Percentiles rank a stretch among this genome's conserved stretches.
Conservation (phyloP, 1,284 basidiomycete genomes). For the Caloboletus firmus region DNA sequence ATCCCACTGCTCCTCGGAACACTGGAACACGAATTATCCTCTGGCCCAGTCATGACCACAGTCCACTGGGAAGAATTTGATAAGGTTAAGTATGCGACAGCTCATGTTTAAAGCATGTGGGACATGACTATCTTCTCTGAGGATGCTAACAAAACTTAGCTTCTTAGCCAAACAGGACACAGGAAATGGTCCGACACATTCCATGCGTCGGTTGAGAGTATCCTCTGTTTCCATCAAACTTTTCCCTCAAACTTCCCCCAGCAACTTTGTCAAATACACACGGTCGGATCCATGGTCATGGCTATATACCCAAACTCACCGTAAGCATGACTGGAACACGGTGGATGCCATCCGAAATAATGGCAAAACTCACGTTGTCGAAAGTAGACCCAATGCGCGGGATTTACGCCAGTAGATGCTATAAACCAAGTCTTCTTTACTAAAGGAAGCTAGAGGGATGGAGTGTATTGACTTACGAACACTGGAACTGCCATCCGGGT, state of each 20-base stretch:
- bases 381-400: slow-evolving; percentile 44
- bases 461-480: slow-evolving; percentile 35
- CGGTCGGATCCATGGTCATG: slow-evolving; percentile 35
- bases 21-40: not conserved
- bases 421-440: not conserved
- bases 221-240: slow-evolving; percentile 6
- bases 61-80: slow-evolving; percentile 1
- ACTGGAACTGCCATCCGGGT: slow-evolving; percentile 42
- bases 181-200: not conserved
- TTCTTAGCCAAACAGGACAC: not conserved
- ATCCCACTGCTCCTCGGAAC: not conserved
- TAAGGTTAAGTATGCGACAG: slow-evolving; percentile 5
- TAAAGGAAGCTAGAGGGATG: not conserved
- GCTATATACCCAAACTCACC: slow-evolving; percentile 17
- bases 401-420: slow-evolving; percentile 45
- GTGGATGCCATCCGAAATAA: not conserved
- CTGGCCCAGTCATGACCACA: not conserved
- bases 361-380: slow-evolving; percentile 36
- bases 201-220: not conserved
- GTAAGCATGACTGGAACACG: slow-evolving; percentile 1
- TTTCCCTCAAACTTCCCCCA: no score
- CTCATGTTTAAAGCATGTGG: not conserved
- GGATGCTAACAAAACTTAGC: not conserved
- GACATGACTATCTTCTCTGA: not conserved
- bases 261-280: slow-evolving; percentile 25